Evolutionary conservation across 1,284 basidiomycete species (phyloP), one percentile per base, ranked within the genome.

Genomic region (Tylopilus orsonianus): DNA sequence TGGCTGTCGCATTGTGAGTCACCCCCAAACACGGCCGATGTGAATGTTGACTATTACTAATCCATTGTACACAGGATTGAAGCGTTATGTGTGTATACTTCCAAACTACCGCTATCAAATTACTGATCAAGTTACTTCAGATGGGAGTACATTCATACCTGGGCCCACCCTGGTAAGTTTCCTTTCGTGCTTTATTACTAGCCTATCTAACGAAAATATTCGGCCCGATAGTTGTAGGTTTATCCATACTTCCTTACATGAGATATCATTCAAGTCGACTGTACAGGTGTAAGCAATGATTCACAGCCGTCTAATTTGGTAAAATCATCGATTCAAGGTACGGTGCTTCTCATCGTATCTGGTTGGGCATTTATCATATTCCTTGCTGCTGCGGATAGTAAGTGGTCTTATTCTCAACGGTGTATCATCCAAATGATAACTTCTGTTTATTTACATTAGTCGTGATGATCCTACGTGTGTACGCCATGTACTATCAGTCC

Each of bases 381-480:
- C 23, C 53, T 64, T 26, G 50, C 50, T 33, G 50, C 50, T 10
- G 44, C 57, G 1, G 54, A 60, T 18, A 35, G 61, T 60, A 34
- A 55, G 59, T 64, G 19, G 3, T 2, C 5, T 2, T 10, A n/a
- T 38, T 3, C 4, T 16, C 32, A 19, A 14, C n/a, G n/a, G n/a
- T 32, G 3, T 24, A 9, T 5, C 3, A 8, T 33, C 2, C 14
- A 3, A 18, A 24, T 45, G 22, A 42, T 13, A n/a, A 20, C 9
- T 27, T 27, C 2, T 4, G 18, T 27, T 9, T 30, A 4, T 20
- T 4, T 18, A 12, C 2, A 40, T n/a, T 29, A 64, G 61, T 58
- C 9, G 48, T 64, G 26, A 60, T 64, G 58, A 60, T 60, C 35
- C 29, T 60, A 8, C 57, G 61, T 2, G 44, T 62, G 13, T 62